Base-by-base conservation (phyloP, 2,329 filamentous ascomycete species). In the Ophiostoma australiae region DNA sequence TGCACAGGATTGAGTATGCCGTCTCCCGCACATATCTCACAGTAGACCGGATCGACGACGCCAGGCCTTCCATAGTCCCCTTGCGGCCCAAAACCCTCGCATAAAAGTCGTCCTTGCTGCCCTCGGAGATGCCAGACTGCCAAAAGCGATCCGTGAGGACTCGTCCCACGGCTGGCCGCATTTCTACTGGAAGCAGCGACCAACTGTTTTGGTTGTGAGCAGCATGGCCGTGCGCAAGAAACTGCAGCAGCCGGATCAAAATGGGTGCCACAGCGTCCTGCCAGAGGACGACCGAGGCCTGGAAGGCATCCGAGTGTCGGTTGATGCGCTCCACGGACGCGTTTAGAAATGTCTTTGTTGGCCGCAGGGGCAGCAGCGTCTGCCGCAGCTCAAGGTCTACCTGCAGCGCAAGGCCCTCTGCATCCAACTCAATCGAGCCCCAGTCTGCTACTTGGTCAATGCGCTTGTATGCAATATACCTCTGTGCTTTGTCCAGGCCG, bases 21-120 rank as follows among this genome's bases (percentile, higher is more conserved):
- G 93, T 92, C 81, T 99, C 96, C 33, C 96, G 89, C 20, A 98
- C 92, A 74, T 94, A 93, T 41, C 95, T 86, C 63, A 98, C 89
- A 2, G 94, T 91, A 0, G 94, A 94, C 70, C 95, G 89, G 61
- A 99, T 93, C 0, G 93, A 94, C 0, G 94, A 98, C 6, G 94
- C 94, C 73, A 99, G 91, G 0, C 95, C 95, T 80, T 99, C 95
- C 71, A 97, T 87, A 0, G 93, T 97, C 58, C 86, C 87, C 80
- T 93, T 97, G 71, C 95, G 97, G 41, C 93, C 91, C 71, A 93
- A 89, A 1, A 99, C 94, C 58, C 92, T 88, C 41, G 93, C 91
- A 79, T 97, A 98, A 78, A 99, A 99, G 72, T 98, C 94, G 73
- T 98, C 95, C 78, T 95, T 93, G 76, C 92, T 98, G 35, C 97